Evolutionary conservation across 2,329 filamentous ascomycete genomes (phyloP), one percentile per base, ranked within the genome.

Genomic region (Stagonosporopsis rhizophila): DNA sequence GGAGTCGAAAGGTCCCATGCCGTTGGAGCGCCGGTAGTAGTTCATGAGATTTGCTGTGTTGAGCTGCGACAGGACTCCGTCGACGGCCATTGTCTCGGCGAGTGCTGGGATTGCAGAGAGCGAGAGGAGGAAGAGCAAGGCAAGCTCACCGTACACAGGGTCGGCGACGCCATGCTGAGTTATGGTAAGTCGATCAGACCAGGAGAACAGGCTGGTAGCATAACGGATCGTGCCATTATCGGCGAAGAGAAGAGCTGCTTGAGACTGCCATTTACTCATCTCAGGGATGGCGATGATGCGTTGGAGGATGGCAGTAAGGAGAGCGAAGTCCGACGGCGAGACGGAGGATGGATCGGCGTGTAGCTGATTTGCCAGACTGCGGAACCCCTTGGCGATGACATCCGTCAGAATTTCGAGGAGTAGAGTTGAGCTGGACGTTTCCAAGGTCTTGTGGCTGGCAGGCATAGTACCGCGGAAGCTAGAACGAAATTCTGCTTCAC

Each of bases 61-160:
- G 46, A 98, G 81, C 58, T 91, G 89, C 65, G 88, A 86, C 6
- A 99, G 83, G 14, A 96, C 82, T 28, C 90, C 92, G 66, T 96
- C 92, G 37, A 92, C 88, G 0, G 94, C 95, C 66, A 99, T 87
- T 61, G 95, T 90, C 73, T 98, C 94, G 2, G 95, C 94, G 47
- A 98, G 83, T 17, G 86, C 78, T 0, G 90, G 89, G 14, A 98
- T 83, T 14, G 86, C 88, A 1, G 93, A 96, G 12, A 99, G 83
- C 64, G 96, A 91, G 20, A 96, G 86, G 14, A 99, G 83, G 76
- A 98, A 96, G 23, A 93, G 83, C 37, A 96, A 84, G 67, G 90
- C 91, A n/a, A 97, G 85, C 72, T 97, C 93, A 61, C 93, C 95
- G 74, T 97, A 98, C 27, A 98, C 82, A 0, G 95, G 94, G 71